Base-by-base conservation (phyloP, 106 monocot genomes). In the Allium sativum region DNA sequence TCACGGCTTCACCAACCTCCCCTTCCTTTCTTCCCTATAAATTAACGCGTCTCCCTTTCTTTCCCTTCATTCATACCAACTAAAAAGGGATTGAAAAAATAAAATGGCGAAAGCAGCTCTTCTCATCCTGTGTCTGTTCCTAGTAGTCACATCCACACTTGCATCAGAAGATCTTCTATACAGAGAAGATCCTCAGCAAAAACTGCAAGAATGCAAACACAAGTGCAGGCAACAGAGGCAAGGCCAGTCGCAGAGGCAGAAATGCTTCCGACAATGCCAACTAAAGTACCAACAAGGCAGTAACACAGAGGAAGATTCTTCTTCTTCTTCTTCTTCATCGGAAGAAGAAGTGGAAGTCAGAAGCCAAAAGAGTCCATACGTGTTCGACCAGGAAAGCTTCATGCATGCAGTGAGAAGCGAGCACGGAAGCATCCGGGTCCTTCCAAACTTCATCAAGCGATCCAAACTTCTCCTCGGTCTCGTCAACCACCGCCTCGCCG, bases 371-470 rank as follows among this genome's bases (percentile, higher is more conserved):
- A 67, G 63, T 56, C 79, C 76, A 1, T 77, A 70, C 58, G 50
- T 63, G 14, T 84, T 77, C 42, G 62, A 50, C 18, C 19, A 53
- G 12, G 59, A 71, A 60, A 73, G 80, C 58, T 80, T 62, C 71
- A 56, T 59, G 22, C 42, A 67, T 6, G 3, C 12, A 12, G 51
- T 48, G 21, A 59, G 60, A 46, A 73, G 65, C 7, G 61, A 73
- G 70, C 80, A 80, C 1, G 84, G 84, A 6, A 60, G 14, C 12
- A 8, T 76, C 48, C 70, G 40, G 40, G 59, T 74, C 6, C 69
- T 79, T 7, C 42, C 69, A 40, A 53, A 62, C 22, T 80, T 84
- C 59, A 5, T 59, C 5, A 13, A 64, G 52, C 13, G 48, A 13
- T 82, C 82, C 12, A n/a, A 46, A 52, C 42, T 79, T 0, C 56